These are phyloP conservation scores for Ilex aquifolium DNA, from an alignment of 257 asterid genomes.

Conservation along the genomic window DNA sequence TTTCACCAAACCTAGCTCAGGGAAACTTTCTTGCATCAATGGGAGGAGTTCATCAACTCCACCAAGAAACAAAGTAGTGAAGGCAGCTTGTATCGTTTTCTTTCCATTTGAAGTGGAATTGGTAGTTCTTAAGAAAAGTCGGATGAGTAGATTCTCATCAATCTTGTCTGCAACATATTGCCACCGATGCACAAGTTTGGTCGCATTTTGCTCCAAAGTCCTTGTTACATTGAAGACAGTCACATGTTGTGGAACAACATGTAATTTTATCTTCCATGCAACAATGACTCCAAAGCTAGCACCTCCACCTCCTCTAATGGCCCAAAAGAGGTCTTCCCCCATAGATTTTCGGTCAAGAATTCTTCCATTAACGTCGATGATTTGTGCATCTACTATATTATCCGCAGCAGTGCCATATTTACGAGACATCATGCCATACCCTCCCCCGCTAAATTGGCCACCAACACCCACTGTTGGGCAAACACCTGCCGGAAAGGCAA, in stretches of 20 bases:
- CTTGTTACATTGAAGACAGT: background rate
- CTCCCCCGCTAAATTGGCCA: conserved; percentile 37
- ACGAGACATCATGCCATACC: conserved; percentile 35
- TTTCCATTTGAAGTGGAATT: no score
- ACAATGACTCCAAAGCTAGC: conserved; percentile 16
- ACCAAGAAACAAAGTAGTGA: no score
- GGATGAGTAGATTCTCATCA: no score
- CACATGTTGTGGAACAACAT: background rate
- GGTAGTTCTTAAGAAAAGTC: no score
- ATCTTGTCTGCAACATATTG: conserved; percentile 2
- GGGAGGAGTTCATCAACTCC: no score
- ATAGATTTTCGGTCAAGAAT: conserved; percentile 24
- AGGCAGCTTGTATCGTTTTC: no score
- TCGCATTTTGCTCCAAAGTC: background rate
- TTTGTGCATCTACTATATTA: conserved; percentile 28
- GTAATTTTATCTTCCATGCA: background rate
- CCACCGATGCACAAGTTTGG: background rate
- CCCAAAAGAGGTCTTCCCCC: conserved; percentile 50
- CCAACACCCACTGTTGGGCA: conserved; percentile 35
- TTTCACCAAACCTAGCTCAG: no score
- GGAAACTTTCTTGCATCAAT: no score
- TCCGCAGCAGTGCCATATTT: conserved; percentile 32
- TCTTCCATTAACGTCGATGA: conserved; percentile 28
- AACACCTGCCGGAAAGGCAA: conserved; percentile 37
- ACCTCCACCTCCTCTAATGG: conserved; percentile 40